These are phyloP conservation scores for Dothidotthia symphoricarpi DNA, from an alignment of 2,329 filamentous ascomycete species.

Conservation along the genomic window DNA sequence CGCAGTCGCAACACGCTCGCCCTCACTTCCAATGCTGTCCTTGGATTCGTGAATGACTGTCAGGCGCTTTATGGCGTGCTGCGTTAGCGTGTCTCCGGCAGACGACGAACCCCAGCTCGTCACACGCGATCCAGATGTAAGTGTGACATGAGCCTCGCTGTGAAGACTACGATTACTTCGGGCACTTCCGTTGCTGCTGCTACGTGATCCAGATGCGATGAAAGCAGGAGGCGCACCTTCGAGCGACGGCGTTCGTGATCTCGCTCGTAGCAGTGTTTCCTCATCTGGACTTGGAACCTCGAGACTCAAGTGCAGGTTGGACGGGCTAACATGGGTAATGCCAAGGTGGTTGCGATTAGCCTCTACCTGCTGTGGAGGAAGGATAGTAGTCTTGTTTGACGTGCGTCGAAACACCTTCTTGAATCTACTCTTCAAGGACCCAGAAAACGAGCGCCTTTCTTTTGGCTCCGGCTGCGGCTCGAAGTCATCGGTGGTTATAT, in stretches of 20 bases:
- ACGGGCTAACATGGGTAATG: slow-evolving; percentile 8
- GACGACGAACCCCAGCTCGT: slow-evolving; percentile 72
- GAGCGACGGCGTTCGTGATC: slow-evolving; percentile 26
- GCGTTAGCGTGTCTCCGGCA: slow-evolving; percentile 54
- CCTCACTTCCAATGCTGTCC: slow-evolving; percentile 35
- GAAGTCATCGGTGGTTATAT: slow-evolving; percentile 19
- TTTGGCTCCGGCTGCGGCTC: slow-evolving; percentile 45
- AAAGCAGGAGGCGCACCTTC: slow-evolving; percentile 14
- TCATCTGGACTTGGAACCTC: slow-evolving; percentile 42
- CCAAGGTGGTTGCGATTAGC: slow-evolving; percentile 44
- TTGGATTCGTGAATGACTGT: slow-evolving; percentile 62
- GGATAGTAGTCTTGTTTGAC: slow-evolving; percentile 25
- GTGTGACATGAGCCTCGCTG: slow-evolving; percentile 51
- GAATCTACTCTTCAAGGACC: slow-evolving; percentile 60
- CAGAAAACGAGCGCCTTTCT: slow-evolving; percentile 62
- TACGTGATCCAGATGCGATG: slow-evolving; percentile 20
- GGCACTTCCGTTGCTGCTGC: slow-evolving; percentile 23
- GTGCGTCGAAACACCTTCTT: slow-evolving; percentile 56
- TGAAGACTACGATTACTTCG: slow-evolving; percentile 30
- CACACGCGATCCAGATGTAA: slow-evolving; percentile 53
- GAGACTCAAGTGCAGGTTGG: slow-evolving; percentile 31
- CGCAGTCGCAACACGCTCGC: slow-evolving; percentile 11
- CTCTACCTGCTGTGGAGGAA: slow-evolving; percentile 57
- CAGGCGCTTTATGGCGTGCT: slow-evolving; percentile 57
- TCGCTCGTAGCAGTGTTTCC: slow-evolving; percentile 46